Base-by-base conservation (phyloP, 1,284 basidiomycete genomes). In the Marasmius fiardii region DNA sequence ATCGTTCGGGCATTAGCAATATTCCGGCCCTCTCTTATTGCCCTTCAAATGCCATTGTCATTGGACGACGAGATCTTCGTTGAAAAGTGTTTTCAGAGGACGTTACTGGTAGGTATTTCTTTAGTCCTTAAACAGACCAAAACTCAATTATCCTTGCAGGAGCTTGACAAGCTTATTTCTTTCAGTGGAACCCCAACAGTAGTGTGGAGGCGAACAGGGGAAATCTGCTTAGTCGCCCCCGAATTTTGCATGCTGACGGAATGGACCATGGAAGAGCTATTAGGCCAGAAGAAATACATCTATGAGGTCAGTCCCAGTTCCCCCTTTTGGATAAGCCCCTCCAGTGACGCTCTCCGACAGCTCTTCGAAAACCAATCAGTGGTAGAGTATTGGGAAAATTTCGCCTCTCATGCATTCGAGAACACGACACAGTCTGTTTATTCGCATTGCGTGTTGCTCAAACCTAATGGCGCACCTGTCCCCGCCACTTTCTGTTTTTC, bases 101-200 rank as follows among this genome's bases (percentile, higher is more conserved):
- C 94, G 24, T 76, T 98, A 60, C 80, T 98, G 63, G 93, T 93
- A 61, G 65, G 85, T 79, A 35, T 50, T 35, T 53, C 52, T 54
- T 35, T 34, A 43, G 41, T 49, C 31, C 55, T 53, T 31, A 60
- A 37, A 35, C 50, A 47, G 44, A 51, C 52, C 20, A 41, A 4
- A 45, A 48, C 43, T 58, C 54, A 39, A 52, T 54, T 48, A 35
- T 28, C 41, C 35, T 28, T 18, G 14, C 64, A 94, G 92, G 95
- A 98, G 78, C 83, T 98, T 56, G 94, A 98, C 70, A 98, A 98
- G 72, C 81, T 98, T 60, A 96, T 99, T 61, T 94, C 93, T 43
- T 97, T 94, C 71, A 95, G 92, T 59, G 97, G 96, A 4, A 99
- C 97, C n/a, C 97, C 96, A 2, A 99, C 96, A 0, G 94, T 97